Evolutionary conservation across 306 rosid species (phyloP).

Genomic region (Quercus suber): DNA sequence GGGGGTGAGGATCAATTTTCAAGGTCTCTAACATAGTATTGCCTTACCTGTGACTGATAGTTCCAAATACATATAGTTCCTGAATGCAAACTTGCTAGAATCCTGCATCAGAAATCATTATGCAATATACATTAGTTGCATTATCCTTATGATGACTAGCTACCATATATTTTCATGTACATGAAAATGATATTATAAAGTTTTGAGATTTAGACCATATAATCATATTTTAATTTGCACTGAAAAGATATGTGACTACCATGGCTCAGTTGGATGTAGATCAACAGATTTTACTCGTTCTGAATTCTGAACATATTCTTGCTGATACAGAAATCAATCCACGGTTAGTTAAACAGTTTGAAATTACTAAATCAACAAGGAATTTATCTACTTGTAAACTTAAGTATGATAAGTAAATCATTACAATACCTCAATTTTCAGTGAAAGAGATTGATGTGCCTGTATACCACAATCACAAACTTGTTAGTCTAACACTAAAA

Average conservation of each 20-base stretch:
- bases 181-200: background rate
- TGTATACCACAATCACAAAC: conserved; percentile 17
- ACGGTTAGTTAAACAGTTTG: background rate
- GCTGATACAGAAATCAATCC: conserved; percentile 35
- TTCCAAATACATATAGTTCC: conserved; percentile 66
- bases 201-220: too few relatives aligned
- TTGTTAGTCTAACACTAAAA: conserved; percentile 13
- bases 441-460: conserved; percentile 35
- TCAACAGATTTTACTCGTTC: conserved; percentile 77
- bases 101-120: conserved; percentile 39
- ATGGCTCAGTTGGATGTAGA: conserved; percentile 78
- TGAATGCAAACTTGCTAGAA: conserved; percentile 60
- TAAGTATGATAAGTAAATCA: background rate
- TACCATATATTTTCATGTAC: too few relatives aligned
- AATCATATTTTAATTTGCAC: too few relatives aligned
- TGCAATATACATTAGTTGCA: background rate
- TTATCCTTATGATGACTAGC: background rate
- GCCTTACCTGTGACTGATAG: conserved; percentile 52
- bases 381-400: background rate
- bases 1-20: too few relatives aligned
- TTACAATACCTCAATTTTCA: conserved; percentile 47
- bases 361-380: background rate
- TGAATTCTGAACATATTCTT: conserved; percentile 57
- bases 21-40: background rate
- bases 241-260: conserved; percentile 38